These are phyloP conservation scores for Solanum corneliomulleri DNA, from an alignment of 257 asterid species.

Conservation along the genomic window DNA sequence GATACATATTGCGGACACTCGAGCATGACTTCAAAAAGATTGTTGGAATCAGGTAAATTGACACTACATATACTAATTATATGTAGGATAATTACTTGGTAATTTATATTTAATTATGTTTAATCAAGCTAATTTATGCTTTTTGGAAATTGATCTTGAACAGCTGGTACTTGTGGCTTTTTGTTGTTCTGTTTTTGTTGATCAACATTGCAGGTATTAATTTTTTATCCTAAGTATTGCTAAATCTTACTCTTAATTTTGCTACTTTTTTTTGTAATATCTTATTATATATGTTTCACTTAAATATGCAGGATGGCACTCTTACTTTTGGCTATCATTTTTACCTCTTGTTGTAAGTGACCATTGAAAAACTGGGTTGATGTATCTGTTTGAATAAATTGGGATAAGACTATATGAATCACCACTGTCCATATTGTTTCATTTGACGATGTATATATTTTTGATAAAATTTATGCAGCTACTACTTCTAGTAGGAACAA, in stretches of 20 bases:
- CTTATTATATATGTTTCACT: not conserved
- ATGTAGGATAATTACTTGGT: not conserved
- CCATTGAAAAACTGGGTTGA: not conserved
- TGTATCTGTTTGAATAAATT: not conserved
- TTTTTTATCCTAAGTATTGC: not conserved
- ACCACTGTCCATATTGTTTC: not conserved
- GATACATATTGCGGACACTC: constrained; percentile 61
- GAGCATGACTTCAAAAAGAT: constrained; percentile 75
- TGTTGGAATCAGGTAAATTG: constrained; percentile 65
- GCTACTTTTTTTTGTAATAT: not conserved
- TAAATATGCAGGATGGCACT: constrained; percentile 72
- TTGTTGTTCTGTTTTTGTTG: constrained; percentile 70
- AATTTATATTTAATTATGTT: not conserved
- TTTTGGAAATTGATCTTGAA: constrained; percentile 1
- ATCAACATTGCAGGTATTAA: constrained; percentile 63
- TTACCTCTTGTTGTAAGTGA: constrained; percentile 62
- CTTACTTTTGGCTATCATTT: constrained; percentile 86
- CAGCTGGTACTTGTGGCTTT: constrained; percentile 95
- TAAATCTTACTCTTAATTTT: not conserved
- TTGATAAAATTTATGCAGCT: constrained; percentile 29
- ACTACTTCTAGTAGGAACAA: constrained; percentile 69
- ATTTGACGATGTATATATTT: not conserved
- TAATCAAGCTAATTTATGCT: not conserved
- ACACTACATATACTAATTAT: not conserved
- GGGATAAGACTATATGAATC: not conserved